These are phyloP conservation scores for Mytilinidion resinicola DNA, from an alignment of 495 filamentous ascomycete genomes.

Conservation along the genomic window DNA sequence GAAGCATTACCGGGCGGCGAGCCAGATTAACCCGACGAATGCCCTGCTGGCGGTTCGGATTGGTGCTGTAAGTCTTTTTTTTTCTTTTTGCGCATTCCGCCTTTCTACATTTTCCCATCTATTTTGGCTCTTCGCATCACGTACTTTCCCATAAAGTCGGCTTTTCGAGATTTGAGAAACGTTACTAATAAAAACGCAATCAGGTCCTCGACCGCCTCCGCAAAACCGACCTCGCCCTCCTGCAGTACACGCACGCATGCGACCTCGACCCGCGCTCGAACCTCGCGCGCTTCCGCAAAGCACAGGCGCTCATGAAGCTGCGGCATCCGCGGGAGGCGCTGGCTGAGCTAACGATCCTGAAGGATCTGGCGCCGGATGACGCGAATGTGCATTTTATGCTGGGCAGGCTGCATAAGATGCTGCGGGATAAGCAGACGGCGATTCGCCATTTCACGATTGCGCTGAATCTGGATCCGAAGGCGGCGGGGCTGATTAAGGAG, in stretches of 20 bases:
- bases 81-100: background rate
- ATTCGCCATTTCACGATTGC: slow-evolving; percentile 92
- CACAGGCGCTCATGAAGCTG: slow-evolving; percentile 76
- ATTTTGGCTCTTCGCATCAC: no score
- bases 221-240: slow-evolving; percentile 66
- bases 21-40: slow-evolving; percentile 84
- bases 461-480: slow-evolving; percentile 90
- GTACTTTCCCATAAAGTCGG: no score
- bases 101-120: background rate
- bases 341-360: slow-evolving; percentile 70
- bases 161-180: no score
- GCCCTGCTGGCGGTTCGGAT: slow-evolving; percentile 86
- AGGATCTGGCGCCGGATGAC: slow-evolving; percentile 87
- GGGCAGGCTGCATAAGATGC: slow-evolving; percentile 75
- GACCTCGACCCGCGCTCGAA: slow-evolving; percentile 74
- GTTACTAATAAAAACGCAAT: no score
- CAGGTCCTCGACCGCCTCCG: slow-evolving; percentile 74
- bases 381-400: slow-evolving; percentile 92
- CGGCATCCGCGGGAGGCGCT: slow-evolving; percentile 64
- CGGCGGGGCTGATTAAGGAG: slow-evolving; percentile 23
- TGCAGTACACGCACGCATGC: slow-evolving; percentile 72
- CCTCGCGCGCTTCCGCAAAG: slow-evolving; percentile 83
- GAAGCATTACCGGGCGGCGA: slow-evolving; percentile 80
- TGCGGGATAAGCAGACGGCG: slow-evolving; percentile 71
- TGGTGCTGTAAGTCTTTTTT: slow-evolving; percentile 51